A percentile compares a stretch with the other conserved stretches of the same genome.
phyloP scores from a whole-genome alignment of 164 flowering plant species.

The Stephania japonica region DNA sequence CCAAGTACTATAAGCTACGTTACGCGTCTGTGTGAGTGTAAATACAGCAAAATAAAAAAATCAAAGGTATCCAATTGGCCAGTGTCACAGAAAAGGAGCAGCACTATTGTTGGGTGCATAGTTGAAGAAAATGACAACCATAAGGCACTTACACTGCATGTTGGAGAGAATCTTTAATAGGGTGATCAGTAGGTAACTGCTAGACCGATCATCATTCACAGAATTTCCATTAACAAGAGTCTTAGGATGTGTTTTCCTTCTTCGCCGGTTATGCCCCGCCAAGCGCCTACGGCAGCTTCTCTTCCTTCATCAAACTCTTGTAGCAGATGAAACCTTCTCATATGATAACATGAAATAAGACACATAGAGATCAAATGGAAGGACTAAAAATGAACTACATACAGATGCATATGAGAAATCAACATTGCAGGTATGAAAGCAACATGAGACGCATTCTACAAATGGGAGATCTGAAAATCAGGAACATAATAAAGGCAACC shows the following conservation, averaged over 20 bases:
- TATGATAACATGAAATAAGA: background rate
- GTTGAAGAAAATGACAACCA: background rate
- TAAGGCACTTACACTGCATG: conserved; percentile 59
- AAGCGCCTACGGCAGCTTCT: conserved; percentile 92
- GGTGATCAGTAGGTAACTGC: conserved; percentile 55
- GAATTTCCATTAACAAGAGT: conserved; percentile 37
- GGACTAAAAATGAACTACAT: background rate
- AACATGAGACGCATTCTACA: background rate
- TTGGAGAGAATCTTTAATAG: conserved; percentile 68
- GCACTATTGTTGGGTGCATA: too few species aligned
- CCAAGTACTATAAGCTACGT: background rate
- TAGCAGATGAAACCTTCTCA: conserved; percentile 82
- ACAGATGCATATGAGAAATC: background rate
- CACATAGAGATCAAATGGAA: background rate
- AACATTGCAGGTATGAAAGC: background rate
- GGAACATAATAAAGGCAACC: background rate
- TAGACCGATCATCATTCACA: conserved; percentile 47
- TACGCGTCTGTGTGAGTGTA: background rate
- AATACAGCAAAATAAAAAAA: conserved; percentile 5
- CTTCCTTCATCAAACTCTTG: conserved; percentile 95
- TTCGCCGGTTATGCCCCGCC: conserved; percentile 89
- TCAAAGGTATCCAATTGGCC: background rate
- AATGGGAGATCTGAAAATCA: background rate
- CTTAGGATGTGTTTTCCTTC: conserved; percentile 88
- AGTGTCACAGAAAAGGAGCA: background rate